These are phyloP conservation scores for Circinella umbellata DNA, from an alignment of 371 early-diverging fungal species.

Conservation along the genomic window DNA sequence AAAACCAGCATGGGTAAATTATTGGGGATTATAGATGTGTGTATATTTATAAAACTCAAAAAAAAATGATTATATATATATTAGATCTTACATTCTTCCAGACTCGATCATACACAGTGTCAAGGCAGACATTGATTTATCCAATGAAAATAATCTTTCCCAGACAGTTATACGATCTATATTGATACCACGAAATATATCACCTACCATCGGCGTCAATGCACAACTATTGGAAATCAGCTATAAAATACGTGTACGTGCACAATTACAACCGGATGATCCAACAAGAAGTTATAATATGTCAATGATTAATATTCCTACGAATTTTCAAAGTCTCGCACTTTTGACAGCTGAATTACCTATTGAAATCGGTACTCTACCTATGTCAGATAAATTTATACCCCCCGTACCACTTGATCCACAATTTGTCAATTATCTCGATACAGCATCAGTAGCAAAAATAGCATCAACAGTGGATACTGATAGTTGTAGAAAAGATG, in stretches of 20 bases:
- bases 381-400: neutral
- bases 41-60: too few species aligned
- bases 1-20: neutral
- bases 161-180: slow-evolving; percentile 20
- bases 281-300: neutral
- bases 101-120: slow-evolving; percentile 13
- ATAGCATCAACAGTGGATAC: too few species aligned
- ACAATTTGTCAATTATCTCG: slow-evolving; percentile 13
- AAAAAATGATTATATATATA: neutral
- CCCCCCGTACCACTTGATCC: slow-evolving; percentile 17
- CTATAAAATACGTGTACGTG: slow-evolving; percentile 22
- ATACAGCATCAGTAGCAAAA: neutral
- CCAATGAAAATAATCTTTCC: neutral
- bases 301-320: slow-evolving; percentile 3
- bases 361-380: slow-evolving; percentile 23
- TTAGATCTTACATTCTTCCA: slow-evolving; percentile 18
- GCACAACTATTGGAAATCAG: slow-evolving; percentile 17
- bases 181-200: slow-evolving; percentile 18
- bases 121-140: slow-evolving; percentile 24
- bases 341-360: slow-evolving; percentile 22
- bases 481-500: too few species aligned
- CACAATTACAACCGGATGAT: slow-evolving; percentile 19
- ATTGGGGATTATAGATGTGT: too few species aligned
- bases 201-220: slow-evolving; percentile 24
- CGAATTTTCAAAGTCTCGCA: slow-evolving; percentile 11